Percentiles rank a stretch among this genome's conserved stretches.
Conservation (phyloP, 2,329 filamentous ascomycete species). For the Daldinia sp. region DNA sequence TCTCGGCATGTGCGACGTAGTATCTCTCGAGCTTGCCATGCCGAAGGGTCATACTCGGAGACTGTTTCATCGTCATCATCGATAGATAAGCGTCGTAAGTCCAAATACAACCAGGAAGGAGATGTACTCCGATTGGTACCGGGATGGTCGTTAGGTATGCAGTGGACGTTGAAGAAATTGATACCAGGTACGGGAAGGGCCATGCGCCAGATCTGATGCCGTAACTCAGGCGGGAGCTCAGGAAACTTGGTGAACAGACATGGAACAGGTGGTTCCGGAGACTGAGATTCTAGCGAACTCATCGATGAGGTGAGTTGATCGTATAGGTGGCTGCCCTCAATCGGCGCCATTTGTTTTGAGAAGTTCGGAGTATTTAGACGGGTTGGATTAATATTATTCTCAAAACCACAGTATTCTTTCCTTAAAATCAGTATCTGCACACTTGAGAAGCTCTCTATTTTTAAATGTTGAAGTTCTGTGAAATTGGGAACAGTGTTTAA, state of each 20-base stretch:
- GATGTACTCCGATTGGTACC: constrained; percentile 49
- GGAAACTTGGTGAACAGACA: constrained; percentile 43
- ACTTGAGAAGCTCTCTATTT: not conserved
- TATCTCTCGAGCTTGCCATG: constrained; percentile 47
- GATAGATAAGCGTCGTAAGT: constrained; percentile 49
- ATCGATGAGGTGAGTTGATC: not conserved
- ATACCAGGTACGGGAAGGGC: constrained; percentile 48
- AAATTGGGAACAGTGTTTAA: not conserved
- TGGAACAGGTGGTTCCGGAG: constrained; percentile 9
- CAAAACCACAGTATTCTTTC: not conserved
- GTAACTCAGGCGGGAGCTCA: constrained; percentile 49
- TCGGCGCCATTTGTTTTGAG: not conserved
- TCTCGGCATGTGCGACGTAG: constrained; percentile 48
- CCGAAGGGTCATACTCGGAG: constrained; percentile 49
- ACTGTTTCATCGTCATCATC: constrained; percentile 47
- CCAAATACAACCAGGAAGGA: constrained; percentile 49
- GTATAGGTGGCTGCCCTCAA: not conserved
- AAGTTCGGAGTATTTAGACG: not conserved
- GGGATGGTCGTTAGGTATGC: constrained; percentile 50
- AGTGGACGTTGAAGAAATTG: constrained; percentile 54
- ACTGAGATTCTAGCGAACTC: not conserved
- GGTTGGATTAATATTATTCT: not conserved
- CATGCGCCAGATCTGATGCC: constrained; percentile 47
- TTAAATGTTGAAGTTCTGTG: not conserved
- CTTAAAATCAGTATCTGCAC: not conserved